Evolutionary conservation across 108 stramenopile genomes (phyloP).

Genomic region (Seminavis robusta): DNA sequence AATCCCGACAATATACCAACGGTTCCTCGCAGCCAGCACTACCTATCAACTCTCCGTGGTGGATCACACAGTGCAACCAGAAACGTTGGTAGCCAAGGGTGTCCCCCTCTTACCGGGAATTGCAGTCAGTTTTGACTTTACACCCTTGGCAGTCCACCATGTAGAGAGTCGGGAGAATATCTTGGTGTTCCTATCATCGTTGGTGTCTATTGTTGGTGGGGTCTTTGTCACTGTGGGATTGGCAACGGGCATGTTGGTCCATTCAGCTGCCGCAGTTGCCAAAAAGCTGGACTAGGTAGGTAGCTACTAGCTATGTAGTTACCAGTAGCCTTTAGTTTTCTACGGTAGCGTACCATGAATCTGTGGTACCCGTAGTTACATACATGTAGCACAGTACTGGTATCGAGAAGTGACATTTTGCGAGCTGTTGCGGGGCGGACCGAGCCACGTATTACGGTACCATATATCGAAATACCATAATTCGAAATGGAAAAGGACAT

Average conservation of each 20-base stretch:
- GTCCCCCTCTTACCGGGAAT: conserved; percentile 64
- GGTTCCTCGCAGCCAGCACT: conserved; percentile 16
- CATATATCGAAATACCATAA: too few relatives aligned
- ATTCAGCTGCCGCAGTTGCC: conserved; percentile 71
- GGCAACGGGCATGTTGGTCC: conserved; percentile 66
- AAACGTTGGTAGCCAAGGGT: conserved; percentile 52
- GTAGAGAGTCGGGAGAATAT: conserved; percentile 63
- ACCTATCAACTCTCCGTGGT: conserved; percentile 63
- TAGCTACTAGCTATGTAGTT: too few relatives aligned
- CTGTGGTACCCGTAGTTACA: too few relatives aligned
- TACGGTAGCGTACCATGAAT: too few relatives aligned
- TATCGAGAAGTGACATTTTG: too few relatives aligned
- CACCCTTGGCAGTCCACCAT: conserved; percentile 74
- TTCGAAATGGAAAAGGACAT: too few relatives aligned
- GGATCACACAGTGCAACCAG: conserved; percentile 69
- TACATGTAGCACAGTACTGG: too few relatives aligned
- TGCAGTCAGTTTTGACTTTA: conserved; percentile 69
- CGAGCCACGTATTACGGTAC: too few relatives aligned
- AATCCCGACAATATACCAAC: conserved; percentile 62
- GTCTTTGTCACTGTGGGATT: conserved; percentile 85
- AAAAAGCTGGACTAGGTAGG: conserved; percentile 78
- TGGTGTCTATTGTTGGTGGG: conserved; percentile 81
- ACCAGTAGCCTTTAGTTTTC: too few relatives aligned
- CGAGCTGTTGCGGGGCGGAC: too few relatives aligned
- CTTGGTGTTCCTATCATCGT: conserved; percentile 69